These are phyloP conservation scores for Hygrophoropsis aurantiaca DNA, from an alignment of 768 basidiomycete genomes.

Conservation along the genomic window DNA sequence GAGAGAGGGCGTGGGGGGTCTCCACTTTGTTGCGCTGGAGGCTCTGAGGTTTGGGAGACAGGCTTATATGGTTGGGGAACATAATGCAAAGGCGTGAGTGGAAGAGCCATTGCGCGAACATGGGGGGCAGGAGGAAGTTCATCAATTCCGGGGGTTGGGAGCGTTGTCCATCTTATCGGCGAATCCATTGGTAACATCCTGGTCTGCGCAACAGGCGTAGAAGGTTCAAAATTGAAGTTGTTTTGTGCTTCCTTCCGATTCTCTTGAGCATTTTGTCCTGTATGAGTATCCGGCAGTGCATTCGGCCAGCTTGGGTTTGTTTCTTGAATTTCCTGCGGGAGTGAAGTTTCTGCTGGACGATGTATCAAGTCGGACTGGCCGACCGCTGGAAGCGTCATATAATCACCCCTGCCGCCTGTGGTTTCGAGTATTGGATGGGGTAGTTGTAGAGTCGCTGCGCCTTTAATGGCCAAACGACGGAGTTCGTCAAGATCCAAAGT, in stretches of 20 bases:
- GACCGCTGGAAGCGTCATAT: slow-evolving; percentile 79
- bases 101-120: slow-evolving; percentile 48
- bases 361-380: slow-evolving; percentile 89
- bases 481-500: slow-evolving; percentile 65
- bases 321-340: slow-evolving; percentile 6
- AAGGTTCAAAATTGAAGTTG: slow-evolving; percentile 16
- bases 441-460: slow-evolving; percentile 19
- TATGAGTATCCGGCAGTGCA: slow-evolving; percentile 5
- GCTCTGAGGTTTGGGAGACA: slow-evolving; percentile 12
- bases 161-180: slow-evolving; percentile 45
- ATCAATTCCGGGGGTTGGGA: slow-evolving; percentile 60
- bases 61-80: slow-evolving; percentile 15
- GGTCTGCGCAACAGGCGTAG: slow-evolving; percentile 40
- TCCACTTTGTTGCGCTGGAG: slow-evolving; percentile 5
- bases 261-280: slow-evolving; percentile 17
- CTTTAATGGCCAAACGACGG: slow-evolving; percentile 45
- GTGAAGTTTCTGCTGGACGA: slow-evolving; percentile 25
- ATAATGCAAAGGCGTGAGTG: slow-evolving; percentile 32
- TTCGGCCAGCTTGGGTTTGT: not conserved
- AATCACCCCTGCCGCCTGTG: slow-evolving; percentile 62
- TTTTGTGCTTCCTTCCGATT: slow-evolving; percentile 16
- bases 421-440: too few species aligned
- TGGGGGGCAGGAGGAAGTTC: slow-evolving; percentile 67
- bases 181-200: slow-evolving; percentile 29
- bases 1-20: slow-evolving; percentile 49